Evolutionary conservation across 176 grass and related monocot species (phyloP).

Genomic region (Poa pratensis): DNA sequence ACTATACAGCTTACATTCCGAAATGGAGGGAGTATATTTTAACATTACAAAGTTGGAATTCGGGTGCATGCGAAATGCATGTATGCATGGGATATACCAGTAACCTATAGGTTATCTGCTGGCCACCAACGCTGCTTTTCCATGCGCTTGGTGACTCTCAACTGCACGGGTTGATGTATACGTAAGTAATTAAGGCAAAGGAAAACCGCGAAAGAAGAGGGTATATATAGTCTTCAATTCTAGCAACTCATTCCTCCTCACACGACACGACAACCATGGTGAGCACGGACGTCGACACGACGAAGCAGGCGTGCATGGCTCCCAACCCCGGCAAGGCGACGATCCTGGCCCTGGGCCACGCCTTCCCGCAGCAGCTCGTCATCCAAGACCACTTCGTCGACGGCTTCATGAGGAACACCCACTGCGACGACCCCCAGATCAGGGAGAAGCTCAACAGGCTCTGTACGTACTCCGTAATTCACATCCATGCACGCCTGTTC

Average conservation of each 20-base stretch:
- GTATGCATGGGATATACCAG: background rate
- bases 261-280: slow-evolving; percentile 37
- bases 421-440: slow-evolving; percentile 68
- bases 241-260: slow-evolving; percentile 10
- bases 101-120: background rate
- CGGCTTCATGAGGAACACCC: slow-evolving; percentile 85
- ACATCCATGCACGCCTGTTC: background rate
- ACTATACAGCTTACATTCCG: no score
- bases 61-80: no score
- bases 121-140: background rate
- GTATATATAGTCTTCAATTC: background rate
- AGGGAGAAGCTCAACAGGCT: slow-evolving; percentile 74
- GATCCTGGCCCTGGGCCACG: slow-evolving; percentile 79
- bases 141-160: slow-evolving; percentile 30
- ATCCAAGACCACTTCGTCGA: slow-evolving; percentile 79
- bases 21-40: no score
- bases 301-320: slow-evolving; percentile 23
- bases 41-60: no score
- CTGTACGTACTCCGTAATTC: slow-evolving; percentile 24
- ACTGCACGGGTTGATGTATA: background rate
- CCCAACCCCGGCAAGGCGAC: slow-evolving; percentile 62
- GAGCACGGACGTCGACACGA: slow-evolving; percentile 25
- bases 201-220: background rate
- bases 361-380: slow-evolving; percentile 74
- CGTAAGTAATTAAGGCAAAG: background rate